Base-by-base conservation (phyloP, 2,329 filamentous ascomycete species). In the Madurella fahalii region DNA sequence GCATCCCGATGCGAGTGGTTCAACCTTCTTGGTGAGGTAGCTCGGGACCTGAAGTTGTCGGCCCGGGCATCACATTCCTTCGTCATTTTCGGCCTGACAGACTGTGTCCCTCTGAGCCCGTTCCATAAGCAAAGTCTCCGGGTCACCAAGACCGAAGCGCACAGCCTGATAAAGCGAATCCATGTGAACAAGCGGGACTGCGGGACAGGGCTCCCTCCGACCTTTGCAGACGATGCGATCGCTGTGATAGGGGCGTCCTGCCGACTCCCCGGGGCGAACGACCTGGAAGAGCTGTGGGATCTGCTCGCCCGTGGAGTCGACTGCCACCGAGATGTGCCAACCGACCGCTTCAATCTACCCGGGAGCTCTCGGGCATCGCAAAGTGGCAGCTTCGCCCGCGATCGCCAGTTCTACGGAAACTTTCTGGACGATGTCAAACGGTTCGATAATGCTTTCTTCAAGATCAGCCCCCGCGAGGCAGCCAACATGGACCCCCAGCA, bases 401-500 rank as follows among this genome's bases (percentile, higher is more conserved):
- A 9, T 3, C 34, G 34, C 34, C 4, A 11, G 34, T 37, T 37
- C 9, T 52, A 37, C 9, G 63, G 64, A 4, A 68, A 69, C 37
- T 63, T 71, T 20, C 47, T 68, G 2, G 61, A 63, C 7, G 63
- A 68, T 45, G 49, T 67, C 16, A 53, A 61, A 12, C 55, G 51
- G 17, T 74, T 74, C 50, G 72, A 76, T 57, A 39, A 68, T 1
- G 53, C 57, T 4, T 74, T 77, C 61, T 77, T 77, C 61, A 63
- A 66, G 42, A 72, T 75, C 42, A 67, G 61, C 1, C 65, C 68
- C 1, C 58, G 65, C 13, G 74, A 77, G 56, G 74, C 72, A 12
- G 64, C 65, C 46, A 64, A 61, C 37, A 69, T 77, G 58, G 73
- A 77, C 47, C 74, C 74, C 1, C 72, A 75, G 54, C 72, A 75